Conservation (phyloP, 192 early-diverging fungal genomes). For the Coemansia sp. region DNA sequence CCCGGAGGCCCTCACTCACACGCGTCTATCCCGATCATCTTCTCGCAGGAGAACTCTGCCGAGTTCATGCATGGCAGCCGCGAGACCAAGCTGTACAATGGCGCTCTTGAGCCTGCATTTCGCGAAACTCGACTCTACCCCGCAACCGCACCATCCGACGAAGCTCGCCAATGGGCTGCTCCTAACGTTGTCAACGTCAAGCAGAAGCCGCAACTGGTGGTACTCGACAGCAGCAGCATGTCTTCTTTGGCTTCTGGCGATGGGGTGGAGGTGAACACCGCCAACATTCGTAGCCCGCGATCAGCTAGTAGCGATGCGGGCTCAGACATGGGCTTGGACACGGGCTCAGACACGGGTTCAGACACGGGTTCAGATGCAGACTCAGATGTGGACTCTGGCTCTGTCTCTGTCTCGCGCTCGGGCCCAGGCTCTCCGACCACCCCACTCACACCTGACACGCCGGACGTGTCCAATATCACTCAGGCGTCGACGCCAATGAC, state of each 20-base stretch:
- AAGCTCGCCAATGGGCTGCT: conserved; percentile 27
- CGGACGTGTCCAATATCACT: conserved; percentile 13
- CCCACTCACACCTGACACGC: conserved; percentile 23
- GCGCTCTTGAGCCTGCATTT: conserved; percentile 5
- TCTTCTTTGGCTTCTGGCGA: conserved; percentile 7
- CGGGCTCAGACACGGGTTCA: neutral
- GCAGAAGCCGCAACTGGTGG: conserved; percentile 37
- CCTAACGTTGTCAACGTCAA: conserved; percentile 40
- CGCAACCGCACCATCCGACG: conserved; percentile 13
- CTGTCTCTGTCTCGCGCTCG: neutral
- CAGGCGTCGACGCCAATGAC: conserved; percentile 13
- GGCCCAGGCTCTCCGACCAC: conserved; percentile 10
- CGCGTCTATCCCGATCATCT: conserved; percentile 44
- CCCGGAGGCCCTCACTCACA: conserved; percentile 11
- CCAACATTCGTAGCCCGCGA: neutral
- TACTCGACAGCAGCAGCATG: conserved; percentile 9
- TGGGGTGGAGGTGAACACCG: conserved; percentile 11
- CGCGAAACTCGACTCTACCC: conserved; percentile 40
- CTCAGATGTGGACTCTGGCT: neutral
- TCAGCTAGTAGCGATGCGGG: neutral
- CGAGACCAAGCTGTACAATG: conserved; percentile 25
- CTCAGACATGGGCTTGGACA: neutral
- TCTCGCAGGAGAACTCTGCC: conserved; percentile 22
- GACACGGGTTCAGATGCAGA: neutral
- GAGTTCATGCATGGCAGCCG: conserved; percentile 12